Conservation (phyloP, 768 basidiomycete genomes). For the Dioszegia aurantiaca region DNA sequence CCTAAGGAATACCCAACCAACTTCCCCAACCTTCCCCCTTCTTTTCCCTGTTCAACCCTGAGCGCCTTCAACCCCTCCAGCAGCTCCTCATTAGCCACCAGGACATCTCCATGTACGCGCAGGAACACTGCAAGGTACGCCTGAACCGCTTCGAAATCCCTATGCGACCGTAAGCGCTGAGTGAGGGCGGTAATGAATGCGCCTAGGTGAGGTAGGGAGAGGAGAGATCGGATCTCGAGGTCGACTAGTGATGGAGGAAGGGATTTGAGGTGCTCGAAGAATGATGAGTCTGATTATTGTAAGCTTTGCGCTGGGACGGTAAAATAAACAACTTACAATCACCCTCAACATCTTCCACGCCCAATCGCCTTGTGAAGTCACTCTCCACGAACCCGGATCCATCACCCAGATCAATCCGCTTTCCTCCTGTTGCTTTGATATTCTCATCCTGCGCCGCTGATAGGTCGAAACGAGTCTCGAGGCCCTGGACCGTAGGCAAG, state of each 20-base stretch:
- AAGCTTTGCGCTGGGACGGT: not conserved
- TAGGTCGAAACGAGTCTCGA: conserved; percentile 76
- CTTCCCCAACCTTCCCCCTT: conserved; percentile 67
- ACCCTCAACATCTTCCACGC: conserved; percentile 59
- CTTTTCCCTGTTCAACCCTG: conserved; percentile 65
- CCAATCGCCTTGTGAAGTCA: conserved; percentile 67
- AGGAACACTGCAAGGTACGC: conserved; percentile 80
- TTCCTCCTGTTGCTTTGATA: conserved; percentile 13
- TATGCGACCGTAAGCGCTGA: conserved; percentile 69
- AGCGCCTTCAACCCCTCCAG: conserved; percentile 61
- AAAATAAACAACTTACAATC: conserved; percentile 62
- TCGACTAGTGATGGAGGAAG: conserved; percentile 89
- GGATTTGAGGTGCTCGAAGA: conserved; percentile 79
- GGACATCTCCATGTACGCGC: conserved; percentile 74
- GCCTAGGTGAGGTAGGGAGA: conserved; percentile 62
- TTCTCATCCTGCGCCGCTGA: conserved; percentile 15
- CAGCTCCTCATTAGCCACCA: conserved; percentile 69
- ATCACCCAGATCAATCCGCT: conserved; percentile 52
- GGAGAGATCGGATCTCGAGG: conserved; percentile 78
- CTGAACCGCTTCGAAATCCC: conserved; percentile 94
- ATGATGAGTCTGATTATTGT: conserved; percentile 64
- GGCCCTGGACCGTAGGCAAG: conserved; percentile 83
- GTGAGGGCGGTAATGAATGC: conserved; percentile 72
- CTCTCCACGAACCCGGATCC: conserved; percentile 52
- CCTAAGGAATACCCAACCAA: conserved; percentile 52